Conservation (phyloP, 352 stramenopile species). For the Phytophthora citricola region DNA sequence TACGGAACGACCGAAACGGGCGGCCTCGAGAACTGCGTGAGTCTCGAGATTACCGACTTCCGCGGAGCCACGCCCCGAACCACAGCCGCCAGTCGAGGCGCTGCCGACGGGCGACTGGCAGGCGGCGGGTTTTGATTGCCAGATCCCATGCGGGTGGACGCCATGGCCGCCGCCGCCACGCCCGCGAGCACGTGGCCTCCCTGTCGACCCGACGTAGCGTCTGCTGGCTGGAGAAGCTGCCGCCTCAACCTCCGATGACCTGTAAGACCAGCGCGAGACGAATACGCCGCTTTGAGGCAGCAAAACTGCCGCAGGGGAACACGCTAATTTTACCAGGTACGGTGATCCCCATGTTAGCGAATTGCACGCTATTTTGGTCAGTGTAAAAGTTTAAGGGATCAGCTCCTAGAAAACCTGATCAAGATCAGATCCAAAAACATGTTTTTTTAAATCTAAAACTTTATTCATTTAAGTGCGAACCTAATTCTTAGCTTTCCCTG, state of each 20-base stretch:
- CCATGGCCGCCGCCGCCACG: conserved; percentile 20
- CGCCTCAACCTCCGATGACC: conserved; percentile 3
- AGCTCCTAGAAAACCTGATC: too few relatives aligned
- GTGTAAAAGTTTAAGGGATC: too few relatives aligned
- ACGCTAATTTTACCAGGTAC: conserved; percentile 9
- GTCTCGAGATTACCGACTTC: conserved; percentile 55
- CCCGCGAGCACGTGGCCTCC: conserved; percentile 26
- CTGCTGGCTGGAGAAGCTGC: conserved; percentile 5
- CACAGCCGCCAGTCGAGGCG: conserved; percentile 23
- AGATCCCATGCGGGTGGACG: conserved; percentile 16
- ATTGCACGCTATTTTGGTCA: too few relatives aligned
- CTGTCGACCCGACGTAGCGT: conserved; percentile 25
- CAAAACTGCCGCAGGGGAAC: background rate
- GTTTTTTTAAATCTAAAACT: too few relatives aligned
- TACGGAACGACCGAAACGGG: conserved; percentile 64
- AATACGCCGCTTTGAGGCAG: background rate
- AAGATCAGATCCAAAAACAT: too few relatives aligned
- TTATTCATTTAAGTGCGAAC: background rate
- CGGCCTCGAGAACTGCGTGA: conserved; percentile 53
- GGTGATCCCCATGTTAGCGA: too few relatives aligned
- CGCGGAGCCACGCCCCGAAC: conserved; percentile 34
- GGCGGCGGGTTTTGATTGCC: conserved; percentile 4
- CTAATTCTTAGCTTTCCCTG: background rate
- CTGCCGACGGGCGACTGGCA: background rate
- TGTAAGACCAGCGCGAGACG: background rate